phyloP scores from a whole-genome alignment of 352 stramenopile species.

The Phytophthora tubulina region DNA sequence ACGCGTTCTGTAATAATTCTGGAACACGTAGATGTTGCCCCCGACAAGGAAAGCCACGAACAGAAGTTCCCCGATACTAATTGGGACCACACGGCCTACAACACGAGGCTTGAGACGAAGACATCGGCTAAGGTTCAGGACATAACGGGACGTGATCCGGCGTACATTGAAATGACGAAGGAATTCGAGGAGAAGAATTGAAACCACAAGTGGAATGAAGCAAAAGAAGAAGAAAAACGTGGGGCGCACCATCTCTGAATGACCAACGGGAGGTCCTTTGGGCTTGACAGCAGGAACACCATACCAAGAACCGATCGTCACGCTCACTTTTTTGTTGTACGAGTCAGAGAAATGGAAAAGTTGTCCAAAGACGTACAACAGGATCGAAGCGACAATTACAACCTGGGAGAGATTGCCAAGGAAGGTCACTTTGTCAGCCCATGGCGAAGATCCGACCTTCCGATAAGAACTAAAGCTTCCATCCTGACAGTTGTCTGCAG shows the following conservation, averaged over 20 bases:
- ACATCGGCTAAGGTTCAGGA: conserved; percentile 35
- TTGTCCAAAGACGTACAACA: conserved; percentile 41
- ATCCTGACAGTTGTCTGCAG: no score
- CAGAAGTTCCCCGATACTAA: conserved; percentile 45
- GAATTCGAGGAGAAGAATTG: conserved; percentile 51
- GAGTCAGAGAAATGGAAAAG: conserved; percentile 32
- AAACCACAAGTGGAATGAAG: conserved; percentile 47
- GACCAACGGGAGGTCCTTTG: conserved; percentile 20
- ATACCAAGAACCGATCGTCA: conserved; percentile 36
- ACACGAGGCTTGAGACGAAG: conserved; percentile 54
- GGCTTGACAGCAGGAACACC: conserved; percentile 33
- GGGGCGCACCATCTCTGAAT: conserved; percentile 58
- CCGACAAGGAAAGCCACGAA: conserved; percentile 35
- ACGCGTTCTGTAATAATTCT: conserved; percentile 23
- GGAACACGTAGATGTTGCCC: conserved; percentile 50
- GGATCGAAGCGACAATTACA: conserved; percentile 39
- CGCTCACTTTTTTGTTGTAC: conserved; percentile 27
- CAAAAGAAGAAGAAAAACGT: conserved; percentile 64
- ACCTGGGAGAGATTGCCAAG: conserved; percentile 21
- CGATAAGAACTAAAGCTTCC: background rate
- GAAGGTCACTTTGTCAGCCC: background rate
- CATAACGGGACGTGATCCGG: conserved; percentile 37
- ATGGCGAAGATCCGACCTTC: background rate
- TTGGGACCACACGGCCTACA: conserved; percentile 38
- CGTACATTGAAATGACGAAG: conserved; percentile 48